These are phyloP conservation scores for Nicotiana attenuata DNA, from an alignment of 257 asterid genomes.

Conservation along the genomic window DNA sequence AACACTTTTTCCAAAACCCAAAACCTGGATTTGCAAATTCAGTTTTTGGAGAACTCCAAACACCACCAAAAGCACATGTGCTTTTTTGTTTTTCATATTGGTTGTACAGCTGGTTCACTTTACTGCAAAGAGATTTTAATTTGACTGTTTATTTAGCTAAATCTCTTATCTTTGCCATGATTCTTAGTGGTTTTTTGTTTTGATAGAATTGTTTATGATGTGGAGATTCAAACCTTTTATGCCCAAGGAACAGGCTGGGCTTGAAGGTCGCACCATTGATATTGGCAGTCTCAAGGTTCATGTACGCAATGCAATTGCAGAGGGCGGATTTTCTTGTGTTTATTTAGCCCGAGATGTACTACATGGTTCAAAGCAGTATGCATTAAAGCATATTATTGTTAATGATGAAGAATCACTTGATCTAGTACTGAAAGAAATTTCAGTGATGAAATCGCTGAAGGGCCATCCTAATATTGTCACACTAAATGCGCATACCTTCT, in stretches of 20 bases:
- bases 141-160: not conserved
- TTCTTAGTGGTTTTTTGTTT: not conserved
- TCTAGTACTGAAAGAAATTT: conserved; percentile 72
- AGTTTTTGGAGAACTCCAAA: not conserved
- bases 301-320: conserved; percentile 80
- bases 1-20: not conserved
- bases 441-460: conserved; percentile 81
- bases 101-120: not conserved
- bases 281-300: conserved; percentile 77
- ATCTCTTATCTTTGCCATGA: not conserved
- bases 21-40: not conserved
- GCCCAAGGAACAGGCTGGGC: conserved; percentile 87
- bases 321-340: conserved; percentile 97
- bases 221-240: conserved; percentile 88
- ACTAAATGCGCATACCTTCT: conserved; percentile 62
- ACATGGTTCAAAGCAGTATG: conserved; percentile 87
- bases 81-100: not conserved
- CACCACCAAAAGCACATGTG: not conserved
- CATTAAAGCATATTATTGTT: conserved; percentile 85
- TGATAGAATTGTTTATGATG: conserved; percentile 34
- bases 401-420: conserved; percentile 83
- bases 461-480: conserved; percentile 92
- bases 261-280: conserved; percentile 90
- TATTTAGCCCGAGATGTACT: conserved; percentile 74
- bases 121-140: not conserved